Conservation (phyloP, 2,329 filamentous ascomycete species). For the Coniosporium uncinatum region DNA sequence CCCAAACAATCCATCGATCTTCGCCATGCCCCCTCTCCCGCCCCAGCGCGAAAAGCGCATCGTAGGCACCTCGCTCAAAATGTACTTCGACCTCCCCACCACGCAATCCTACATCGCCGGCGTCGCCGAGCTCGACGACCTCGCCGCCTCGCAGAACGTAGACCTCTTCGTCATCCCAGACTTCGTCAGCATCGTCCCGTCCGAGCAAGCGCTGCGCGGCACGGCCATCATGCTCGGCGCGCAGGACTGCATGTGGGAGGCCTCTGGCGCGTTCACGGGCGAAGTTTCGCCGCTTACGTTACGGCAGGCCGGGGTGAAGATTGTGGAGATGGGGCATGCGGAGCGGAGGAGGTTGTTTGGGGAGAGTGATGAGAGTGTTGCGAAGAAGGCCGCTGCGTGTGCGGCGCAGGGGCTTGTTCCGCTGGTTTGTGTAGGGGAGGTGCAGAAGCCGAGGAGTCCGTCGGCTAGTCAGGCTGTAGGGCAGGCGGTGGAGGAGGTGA, state of each 20-base stretch:
- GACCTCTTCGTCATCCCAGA: conserved; percentile 78
- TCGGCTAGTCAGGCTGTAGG: conserved; percentile 44
- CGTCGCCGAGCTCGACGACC: conserved; percentile 38
- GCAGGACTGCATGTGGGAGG: conserved; percentile 69
- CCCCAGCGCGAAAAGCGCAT: conserved; percentile 54
- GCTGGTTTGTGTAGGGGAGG: conserved; percentile 77
- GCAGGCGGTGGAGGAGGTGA: conserved; percentile 60
- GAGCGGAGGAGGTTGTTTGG: conserved; percentile 68
- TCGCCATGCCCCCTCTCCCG: too few relatives aligned
- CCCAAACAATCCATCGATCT: too few relatives aligned
- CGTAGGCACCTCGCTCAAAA: conserved; percentile 70
- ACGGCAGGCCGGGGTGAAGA: conserved; percentile 40
- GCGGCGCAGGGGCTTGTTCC: conserved; percentile 67
- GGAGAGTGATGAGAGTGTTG: conserved; percentile 66
- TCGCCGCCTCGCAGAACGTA: conserved; percentile 47
- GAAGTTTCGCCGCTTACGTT: conserved; percentile 65
- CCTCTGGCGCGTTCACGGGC: conserved; percentile 70
- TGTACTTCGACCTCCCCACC: conserved; percentile 68
- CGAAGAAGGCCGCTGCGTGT: conserved; percentile 64
- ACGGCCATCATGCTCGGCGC: conserved; percentile 61
- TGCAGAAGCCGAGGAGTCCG: conserved; percentile 39
- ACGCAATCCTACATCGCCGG: conserved; percentile 46
- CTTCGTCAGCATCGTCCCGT: conserved; percentile 60
- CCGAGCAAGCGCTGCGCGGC: conserved; percentile 41
- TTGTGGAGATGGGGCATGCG: conserved; percentile 79